Conservation (phyloP, 805 yeast genomes). For the Barnettozyma salicaria region DNA sequence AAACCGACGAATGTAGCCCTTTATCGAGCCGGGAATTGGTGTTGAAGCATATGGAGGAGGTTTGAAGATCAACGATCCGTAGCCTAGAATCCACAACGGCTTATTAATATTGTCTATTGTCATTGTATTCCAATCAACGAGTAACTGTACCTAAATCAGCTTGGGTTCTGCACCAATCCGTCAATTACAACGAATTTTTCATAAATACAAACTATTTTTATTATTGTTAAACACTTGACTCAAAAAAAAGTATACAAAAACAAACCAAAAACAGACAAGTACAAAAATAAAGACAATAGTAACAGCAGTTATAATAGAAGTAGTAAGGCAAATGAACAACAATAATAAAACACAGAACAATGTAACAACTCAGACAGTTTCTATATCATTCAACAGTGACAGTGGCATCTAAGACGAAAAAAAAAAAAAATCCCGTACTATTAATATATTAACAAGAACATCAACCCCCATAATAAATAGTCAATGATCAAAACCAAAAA, state of each 20-base stretch:
- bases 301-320: too few relatives aligned
- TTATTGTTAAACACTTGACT: too few relatives aligned
- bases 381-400: background rate
- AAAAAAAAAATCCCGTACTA: background rate
- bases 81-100: conserved; percentile 80
- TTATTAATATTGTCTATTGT: too few relatives aligned
- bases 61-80: conserved; percentile 83
- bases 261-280: too few relatives aligned
- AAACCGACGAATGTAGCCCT: conserved; percentile 75
- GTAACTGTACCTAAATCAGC: too few relatives aligned
- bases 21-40: conserved; percentile 60
- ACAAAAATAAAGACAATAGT: too few relatives aligned
- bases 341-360: background rate
- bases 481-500: conserved; percentile 13
- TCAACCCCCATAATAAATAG: conserved; percentile 19
- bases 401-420: background rate
- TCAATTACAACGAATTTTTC: too few relatives aligned
- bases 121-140: too few relatives aligned
- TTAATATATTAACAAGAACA: conserved; percentile 15
- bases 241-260: too few relatives aligned
- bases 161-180: too few relatives aligned
- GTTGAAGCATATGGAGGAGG: conserved; percentile 74
- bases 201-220: too few relatives aligned
- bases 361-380: too few relatives aligned
- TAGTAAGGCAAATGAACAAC: background rate